Evolutionary conservation across 306 rosid genomes (phyloP).

Genomic region (Cucurbita moschata): DNA sequence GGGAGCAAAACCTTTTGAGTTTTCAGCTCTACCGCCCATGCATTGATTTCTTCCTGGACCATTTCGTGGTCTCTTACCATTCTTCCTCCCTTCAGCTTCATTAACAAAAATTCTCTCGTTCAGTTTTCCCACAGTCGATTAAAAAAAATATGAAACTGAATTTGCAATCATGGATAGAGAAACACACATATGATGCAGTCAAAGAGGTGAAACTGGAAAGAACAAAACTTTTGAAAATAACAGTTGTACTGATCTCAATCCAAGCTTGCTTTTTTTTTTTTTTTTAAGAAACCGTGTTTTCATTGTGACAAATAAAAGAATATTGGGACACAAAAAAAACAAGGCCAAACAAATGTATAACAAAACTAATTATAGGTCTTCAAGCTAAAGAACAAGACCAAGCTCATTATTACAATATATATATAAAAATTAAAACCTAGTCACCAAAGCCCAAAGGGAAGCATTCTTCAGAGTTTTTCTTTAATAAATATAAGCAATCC

Average conservation of each 20-base stretch:
- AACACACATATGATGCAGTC: neutral
- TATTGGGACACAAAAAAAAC: neutral
- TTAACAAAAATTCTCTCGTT: conserved; percentile 39
- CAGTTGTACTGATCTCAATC: neutral
- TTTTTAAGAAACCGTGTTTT: neutral
- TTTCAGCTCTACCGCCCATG: conserved; percentile 58
- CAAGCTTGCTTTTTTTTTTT: neutral
- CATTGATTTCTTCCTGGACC: conserved; percentile 85
- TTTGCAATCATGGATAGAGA: neutral
- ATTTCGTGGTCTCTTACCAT: conserved; percentile 44
- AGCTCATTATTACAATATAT: neutral
- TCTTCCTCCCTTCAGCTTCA: conserved; percentile 67
- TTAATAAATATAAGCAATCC: neutral
- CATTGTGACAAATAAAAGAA: neutral
- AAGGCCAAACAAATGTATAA: neutral
- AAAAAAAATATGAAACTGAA: conserved; percentile 9
- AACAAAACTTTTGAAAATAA: neutral
- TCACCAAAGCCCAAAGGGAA: neutral
- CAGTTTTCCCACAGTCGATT: conserved; percentile 30
- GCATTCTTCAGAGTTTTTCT: neutral
- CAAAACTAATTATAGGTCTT: neutral
- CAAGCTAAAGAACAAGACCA: neutral
- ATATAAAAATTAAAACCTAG: neutral
- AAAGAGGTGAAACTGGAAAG: neutral
- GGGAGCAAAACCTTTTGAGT: conserved; percentile 71